Percentiles rank a stretch among this genome's conserved stretches.
phyloP scores from a whole-genome alignment of 768 basidiomycete species.

The Mycena belliarum region DNA sequence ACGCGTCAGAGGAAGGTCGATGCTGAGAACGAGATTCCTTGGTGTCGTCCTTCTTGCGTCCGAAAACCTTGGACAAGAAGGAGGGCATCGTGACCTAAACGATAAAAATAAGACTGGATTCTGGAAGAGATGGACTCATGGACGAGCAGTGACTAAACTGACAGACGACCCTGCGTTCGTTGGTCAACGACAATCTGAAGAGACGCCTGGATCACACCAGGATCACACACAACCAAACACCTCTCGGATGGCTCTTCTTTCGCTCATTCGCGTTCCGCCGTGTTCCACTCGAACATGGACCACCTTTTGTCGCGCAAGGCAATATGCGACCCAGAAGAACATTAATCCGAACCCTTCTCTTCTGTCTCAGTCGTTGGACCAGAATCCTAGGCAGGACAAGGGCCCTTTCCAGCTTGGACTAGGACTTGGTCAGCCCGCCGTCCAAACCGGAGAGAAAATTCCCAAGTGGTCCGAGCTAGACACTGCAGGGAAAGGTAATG shows the following conservation, averaged over 20 bases:
- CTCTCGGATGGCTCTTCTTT: neutral
- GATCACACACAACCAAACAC: too few species aligned
- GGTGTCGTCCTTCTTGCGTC: constrained; percentile 18
- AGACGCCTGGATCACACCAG: too few species aligned
- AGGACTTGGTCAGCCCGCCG: constrained; percentile 60
- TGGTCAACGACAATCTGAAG: neutral
- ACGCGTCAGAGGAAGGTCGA: constrained; percentile 39
- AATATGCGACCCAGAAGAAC: constrained; percentile 52
- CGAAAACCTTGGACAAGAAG: constrained; percentile 19
- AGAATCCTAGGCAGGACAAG: constrained; percentile 51
- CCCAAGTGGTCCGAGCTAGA: constrained; percentile 83
- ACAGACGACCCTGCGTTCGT: constrained; percentile 1
- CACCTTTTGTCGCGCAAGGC: constrained; percentile 19
- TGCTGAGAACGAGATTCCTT: constrained; percentile 34
- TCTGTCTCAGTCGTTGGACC: constrained; percentile 67
- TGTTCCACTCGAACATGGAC: constrained; percentile 6
- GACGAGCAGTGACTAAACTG: constrained; percentile 2
- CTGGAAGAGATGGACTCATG: constrained; percentile 15
- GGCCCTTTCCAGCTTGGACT: constrained; percentile 82
- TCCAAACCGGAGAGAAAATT: constrained; percentile 52
- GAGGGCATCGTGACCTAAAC: constrained; percentile 13
- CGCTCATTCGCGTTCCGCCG: neutral
- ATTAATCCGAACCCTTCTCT: constrained; percentile 43
- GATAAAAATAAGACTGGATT: constrained; percentile 3
- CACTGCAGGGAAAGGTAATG: constrained; percentile 71